Base-by-base conservation (phyloP, 768 basidiomycete species). In the Serendipita sp. region DNA sequence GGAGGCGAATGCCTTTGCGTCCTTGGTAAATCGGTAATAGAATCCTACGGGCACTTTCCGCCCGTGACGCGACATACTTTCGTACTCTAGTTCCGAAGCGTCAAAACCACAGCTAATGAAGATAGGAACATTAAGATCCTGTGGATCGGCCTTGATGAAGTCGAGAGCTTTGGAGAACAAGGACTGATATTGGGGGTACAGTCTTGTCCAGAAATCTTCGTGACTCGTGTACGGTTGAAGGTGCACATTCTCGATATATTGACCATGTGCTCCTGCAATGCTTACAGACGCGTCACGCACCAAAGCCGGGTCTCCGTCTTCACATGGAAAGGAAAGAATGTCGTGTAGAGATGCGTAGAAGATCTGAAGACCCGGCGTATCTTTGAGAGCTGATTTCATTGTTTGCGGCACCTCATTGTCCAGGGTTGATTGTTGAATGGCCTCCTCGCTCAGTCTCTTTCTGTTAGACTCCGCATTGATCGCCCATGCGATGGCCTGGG, bases 311-410 rank as follows among this genome's bases (percentile, higher is more conserved):
- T 91, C 88, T 0, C 93, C 92, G 58, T 94, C 92, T 85, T 96
- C 92, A 74, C 92, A 96, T 0, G 92, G 92, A 69, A 84, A 96
- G 13, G 92, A 88, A 14, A 93, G 76, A 45, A 97, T 81, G 67
- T 98, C 95, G 69, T 99, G 95, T n/a, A 94, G 75, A 9, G 90
- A 93, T 0, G 90, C 90, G 64, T 97, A 99, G 71, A 84, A 96
- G 34, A 93, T 73, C 65, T 81, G 79, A 0, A 84, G 64, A 2
- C 67, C 69, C 2, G 33, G 63, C 34, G 31, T 78, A 1, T 82
- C 80, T 1, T 72, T 71, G 56, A 76, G 78, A 0, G 65, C 14
- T 1, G 65, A 66, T 3, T 71, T 66, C 1, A 69, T 65, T 0
- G 22, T n/a, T 7, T 70, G 68, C 2, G 75, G 81, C 30, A 17